Base-by-base conservation (phyloP, 1,284 basidiomycete species). In the Vanrija sp. region DNA sequence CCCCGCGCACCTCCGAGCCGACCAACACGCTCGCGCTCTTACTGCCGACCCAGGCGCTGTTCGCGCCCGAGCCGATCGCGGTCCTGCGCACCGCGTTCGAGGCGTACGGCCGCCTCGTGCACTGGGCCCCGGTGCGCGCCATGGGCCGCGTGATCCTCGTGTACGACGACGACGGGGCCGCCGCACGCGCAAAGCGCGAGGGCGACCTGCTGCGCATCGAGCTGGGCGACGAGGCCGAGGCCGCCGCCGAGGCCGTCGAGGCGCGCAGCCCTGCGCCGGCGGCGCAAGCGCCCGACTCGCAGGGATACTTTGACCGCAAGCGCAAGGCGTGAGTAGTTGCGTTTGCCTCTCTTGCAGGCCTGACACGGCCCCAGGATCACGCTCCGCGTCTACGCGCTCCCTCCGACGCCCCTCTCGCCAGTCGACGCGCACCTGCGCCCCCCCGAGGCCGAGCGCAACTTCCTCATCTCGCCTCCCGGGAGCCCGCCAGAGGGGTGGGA, bases 401-500 rank as follows among this genome's bases (percentile, higher is more conserved):
- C 89, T 53, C 83, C 82, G 3, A 90, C 88, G 45, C 82, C 84
- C 0, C 61, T 76, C 47, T 45, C 60, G 24, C 75, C 57, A 73
- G 76, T 39, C 69, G 77, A 63, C 23, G 58, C 62, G 22, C 58
- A 86, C 64, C 82, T 97, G 43, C 82, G 80, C 24, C 89, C 90
- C 0, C 95, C 95, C 0, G 78, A 81, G 0, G 69, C 85, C 37
- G 87, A 91, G 65, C 90, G 90, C 77, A 98, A 98, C 77, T 98
- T 98, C 77, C 82, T 98, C 49, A 95, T 98, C 63, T 97, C 93
- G 0, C 95, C 95, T 0, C 96, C 96, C 1, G 96, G 95, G n/a
- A 94, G 90, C 0, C 95, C 96, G 0, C 95, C 95, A 0, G 86
- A 96, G 2, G 95, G 95, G 1, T 99, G 95, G 95, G 92, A 96